Evolutionary conservation across 2,329 filamentous ascomycete species (phyloP).

Genomic region (Fusarium coffeatum): DNA sequence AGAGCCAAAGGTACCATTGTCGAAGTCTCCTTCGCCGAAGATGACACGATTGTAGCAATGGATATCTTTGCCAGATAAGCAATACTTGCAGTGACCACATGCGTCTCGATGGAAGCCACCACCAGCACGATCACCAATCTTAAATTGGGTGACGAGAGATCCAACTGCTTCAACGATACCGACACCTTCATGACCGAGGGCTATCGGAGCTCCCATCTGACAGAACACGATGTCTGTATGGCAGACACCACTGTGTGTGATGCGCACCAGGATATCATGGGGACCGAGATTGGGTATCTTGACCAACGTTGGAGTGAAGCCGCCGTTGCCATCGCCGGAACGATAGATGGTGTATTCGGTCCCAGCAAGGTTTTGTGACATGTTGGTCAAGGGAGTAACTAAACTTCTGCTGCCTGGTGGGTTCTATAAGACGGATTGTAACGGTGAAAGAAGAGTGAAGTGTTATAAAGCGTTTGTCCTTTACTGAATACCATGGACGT

Average conservation of each 20-base stretch:
- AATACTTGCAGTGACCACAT: conserved; percentile 13
- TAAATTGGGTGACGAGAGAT: conserved; percentile 8
- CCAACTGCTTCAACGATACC: neutral
- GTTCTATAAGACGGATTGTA: neutral
- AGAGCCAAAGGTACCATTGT: conserved; percentile 3
- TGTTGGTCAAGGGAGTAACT: neutral
- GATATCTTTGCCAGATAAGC: neutral
- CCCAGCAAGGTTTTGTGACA: neutral
- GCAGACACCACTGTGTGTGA: conserved; percentile 15
- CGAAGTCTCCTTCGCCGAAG: neutral
- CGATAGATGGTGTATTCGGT: conserved; percentile 4
- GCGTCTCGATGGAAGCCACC: conserved; percentile 12
- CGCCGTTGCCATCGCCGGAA: neutral
- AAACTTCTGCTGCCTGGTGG: neutral
- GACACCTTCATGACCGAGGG: conserved; percentile 3
- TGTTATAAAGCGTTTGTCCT: neutral
- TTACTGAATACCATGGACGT: neutral
- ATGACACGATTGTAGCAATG: conserved; percentile 16
- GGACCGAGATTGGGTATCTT: neutral
- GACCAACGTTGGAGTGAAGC: neutral
- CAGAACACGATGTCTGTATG: conserved; percentile 8
- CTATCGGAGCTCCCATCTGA: conserved; percentile 6
- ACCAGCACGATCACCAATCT: conserved; percentile 4
- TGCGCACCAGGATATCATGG: neutral
- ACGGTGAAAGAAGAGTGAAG: neutral